A percentile compares a stretch with the other conserved stretches of the same genome.
Evolutionary conservation across 345 rosid genomes (phyloP).

Genomic region (Salix exigua): DNA sequence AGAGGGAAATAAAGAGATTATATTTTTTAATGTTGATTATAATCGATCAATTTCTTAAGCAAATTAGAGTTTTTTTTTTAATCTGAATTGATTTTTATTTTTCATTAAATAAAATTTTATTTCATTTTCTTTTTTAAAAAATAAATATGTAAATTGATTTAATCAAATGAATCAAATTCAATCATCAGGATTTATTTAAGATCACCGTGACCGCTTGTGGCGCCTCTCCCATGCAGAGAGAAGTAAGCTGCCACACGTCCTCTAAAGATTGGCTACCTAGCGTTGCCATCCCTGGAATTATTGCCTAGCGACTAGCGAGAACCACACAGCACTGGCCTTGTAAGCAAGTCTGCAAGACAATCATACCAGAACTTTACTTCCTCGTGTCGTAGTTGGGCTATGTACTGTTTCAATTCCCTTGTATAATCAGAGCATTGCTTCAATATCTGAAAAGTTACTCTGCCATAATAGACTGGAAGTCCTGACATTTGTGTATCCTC

Average conservation of each 20-base stretch:
- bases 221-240: conserved; percentile 55
- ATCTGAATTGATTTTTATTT: no score
- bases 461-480: not conserved
- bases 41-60: no score
- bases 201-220: conserved; percentile 79
- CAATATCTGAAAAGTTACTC: not conserved
- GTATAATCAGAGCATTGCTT: not conserved
- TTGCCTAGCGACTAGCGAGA: not conserved
- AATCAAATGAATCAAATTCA: no score
- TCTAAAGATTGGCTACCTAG: conserved; percentile 67
- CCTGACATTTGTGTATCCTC: not conserved
- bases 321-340: not conserved
- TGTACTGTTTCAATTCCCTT: not conserved
- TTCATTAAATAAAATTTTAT: no score
- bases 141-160: no score
- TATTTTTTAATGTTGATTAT: no score
- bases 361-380: not conserved
- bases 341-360: not conserved
- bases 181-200: conserved; percentile 36
- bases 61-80: no score
- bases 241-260: conserved; percentile 36
- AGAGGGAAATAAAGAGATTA: no score
- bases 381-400: not conserved
- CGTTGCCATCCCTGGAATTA: conserved; percentile 38
- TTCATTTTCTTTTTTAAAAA: no score